A percentile compares a stretch with the other conserved stretches of the same genome.
These are phyloP conservation scores for Gautieria morchelliformis DNA, from an alignment of 768 basidiomycete genomes.

Conservation along the genomic window DNA sequence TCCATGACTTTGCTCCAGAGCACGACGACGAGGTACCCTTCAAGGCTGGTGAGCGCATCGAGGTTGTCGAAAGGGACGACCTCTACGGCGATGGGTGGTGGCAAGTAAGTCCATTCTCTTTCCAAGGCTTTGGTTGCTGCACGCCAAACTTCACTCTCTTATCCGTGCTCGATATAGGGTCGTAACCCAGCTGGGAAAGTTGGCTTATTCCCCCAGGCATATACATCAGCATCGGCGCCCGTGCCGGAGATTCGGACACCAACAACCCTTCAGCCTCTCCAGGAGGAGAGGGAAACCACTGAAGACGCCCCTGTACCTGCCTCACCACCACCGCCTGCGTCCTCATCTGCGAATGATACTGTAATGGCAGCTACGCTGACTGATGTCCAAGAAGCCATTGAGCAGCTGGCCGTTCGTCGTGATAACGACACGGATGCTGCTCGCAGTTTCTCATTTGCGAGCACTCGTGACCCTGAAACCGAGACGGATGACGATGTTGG, in stretches of 20 bases:
- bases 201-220: slow-evolving; percentile 89
- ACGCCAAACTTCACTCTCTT: slow-evolving; percentile 4
- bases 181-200: slow-evolving; percentile 69
- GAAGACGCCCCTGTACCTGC: slow-evolving; percentile 15
- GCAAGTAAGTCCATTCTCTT: slow-evolving; percentile 37
- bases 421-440: slow-evolving; percentile 43
- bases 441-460: slow-evolving; percentile 71
- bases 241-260: slow-evolving; percentile 11
- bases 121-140: slow-evolving; percentile 8
- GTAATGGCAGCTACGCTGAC: slow-evolving; percentile 82
- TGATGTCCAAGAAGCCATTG: slow-evolving; percentile 84
- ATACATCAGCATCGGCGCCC: slow-evolving; percentile 59
- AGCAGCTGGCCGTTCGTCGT: slow-evolving; percentile 56
- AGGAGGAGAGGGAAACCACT: slow-evolving; percentile 36
- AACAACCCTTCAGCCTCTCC: slow-evolving; percentile 33
- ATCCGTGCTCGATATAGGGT: slow-evolving; percentile 42
- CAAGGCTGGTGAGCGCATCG: slow-evolving; percentile 74
- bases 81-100: slow-evolving; percentile 95
- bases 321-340: not conserved
- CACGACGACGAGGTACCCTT: slow-evolving; percentile 91
- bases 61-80: slow-evolving; percentile 90
- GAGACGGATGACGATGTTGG: slow-evolving; percentile 43
- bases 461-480: slow-evolving; percentile 45
- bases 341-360: slow-evolving; percentile 3
- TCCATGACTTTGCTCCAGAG: slow-evolving; percentile 85